Conservation (phyloP, 257 asterid genomes). For the Buddleja alternifolia region DNA sequence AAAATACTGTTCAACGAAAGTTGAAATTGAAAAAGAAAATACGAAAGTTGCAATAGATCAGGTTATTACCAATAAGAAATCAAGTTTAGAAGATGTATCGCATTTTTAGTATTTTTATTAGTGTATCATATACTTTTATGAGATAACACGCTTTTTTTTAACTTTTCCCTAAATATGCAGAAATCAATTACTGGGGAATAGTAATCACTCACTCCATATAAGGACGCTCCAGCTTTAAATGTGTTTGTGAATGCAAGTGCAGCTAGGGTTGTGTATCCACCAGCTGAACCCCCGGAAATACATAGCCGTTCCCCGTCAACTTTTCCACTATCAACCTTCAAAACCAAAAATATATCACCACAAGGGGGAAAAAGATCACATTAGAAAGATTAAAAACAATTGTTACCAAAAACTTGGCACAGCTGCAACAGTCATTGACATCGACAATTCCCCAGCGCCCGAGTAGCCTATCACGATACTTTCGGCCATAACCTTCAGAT, state of each 20-base stretch:
- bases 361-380: not conserved
- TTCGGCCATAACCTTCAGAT: constrained; percentile 89
- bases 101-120: no score
- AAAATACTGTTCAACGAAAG: no score
- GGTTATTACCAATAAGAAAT: no score
- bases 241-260: constrained; percentile 86
- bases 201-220: constrained; percentile 85
- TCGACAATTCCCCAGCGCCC: constrained; percentile 92
- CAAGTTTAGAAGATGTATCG: no score
- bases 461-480: constrained; percentile 83
- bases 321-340: constrained; percentile 78
- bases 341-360: constrained; percentile 32
- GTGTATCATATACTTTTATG: no score
- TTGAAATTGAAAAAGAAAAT: no score
- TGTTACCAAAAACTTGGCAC: constrained; percentile 87
- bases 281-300: constrained; percentile 98
- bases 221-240: constrained; percentile 91
- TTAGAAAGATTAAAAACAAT: not conserved
- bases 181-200: not conserved
- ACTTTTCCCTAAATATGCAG: not conserved
- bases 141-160: no score
- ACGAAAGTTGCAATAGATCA: no score
- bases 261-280: constrained; percentile 96
- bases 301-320: constrained; percentile 86
- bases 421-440: constrained; percentile 95